These are phyloP conservation scores for Fusarium lateritium DNA, from an alignment of 2,329 filamentous ascomycete species.

Conservation along the genomic window DNA sequence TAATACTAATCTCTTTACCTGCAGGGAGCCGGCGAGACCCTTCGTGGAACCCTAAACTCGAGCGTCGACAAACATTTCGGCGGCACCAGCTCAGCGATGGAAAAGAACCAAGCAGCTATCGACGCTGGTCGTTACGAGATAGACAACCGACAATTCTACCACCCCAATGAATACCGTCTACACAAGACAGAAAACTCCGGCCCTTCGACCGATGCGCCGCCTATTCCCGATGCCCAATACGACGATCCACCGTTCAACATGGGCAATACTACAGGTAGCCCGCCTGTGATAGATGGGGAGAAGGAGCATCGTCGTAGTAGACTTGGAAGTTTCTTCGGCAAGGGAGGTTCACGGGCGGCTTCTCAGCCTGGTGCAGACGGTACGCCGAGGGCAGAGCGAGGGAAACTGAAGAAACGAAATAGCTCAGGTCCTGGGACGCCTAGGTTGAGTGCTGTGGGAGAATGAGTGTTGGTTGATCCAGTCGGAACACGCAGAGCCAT, in stretches of 20 bases:
- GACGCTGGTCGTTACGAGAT: constrained; percentile 47
- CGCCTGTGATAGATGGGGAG: constrained; percentile 19
- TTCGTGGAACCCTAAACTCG: constrained; percentile 46
- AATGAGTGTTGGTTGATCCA: constrained; percentile 12
- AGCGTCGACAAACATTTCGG: constrained; percentile 43
- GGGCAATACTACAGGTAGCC: constrained; percentile 17
- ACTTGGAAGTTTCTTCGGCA: constrained; percentile 32
- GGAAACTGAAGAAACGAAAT: constrained; percentile 42
- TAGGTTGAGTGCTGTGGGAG: constrained; percentile 35
- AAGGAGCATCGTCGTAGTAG: constrained; percentile 29
- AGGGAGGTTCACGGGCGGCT: constrained; percentile 11
- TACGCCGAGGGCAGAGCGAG: constrained; percentile 31
- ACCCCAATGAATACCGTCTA: constrained; percentile 31
- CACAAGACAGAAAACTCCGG: constrained; percentile 9
- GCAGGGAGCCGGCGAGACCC: constrained; percentile 46
- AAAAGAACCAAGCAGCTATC: constrained; percentile 45
- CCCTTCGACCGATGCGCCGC: constrained; percentile 5
- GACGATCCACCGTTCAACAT: constrained; percentile 9
- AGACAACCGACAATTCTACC: constrained; percentile 44
- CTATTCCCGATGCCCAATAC: constrained; percentile 8
- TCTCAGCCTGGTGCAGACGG: constrained; percentile 7
- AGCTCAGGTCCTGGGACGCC: constrained; percentile 35
- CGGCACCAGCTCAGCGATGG: constrained; percentile 16
- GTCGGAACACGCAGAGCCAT: not conserved
- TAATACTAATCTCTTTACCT: not conserved